Conservation (phyloP, 1,139 yeast species). For the Saccharomyces pastorianus region DNA sequence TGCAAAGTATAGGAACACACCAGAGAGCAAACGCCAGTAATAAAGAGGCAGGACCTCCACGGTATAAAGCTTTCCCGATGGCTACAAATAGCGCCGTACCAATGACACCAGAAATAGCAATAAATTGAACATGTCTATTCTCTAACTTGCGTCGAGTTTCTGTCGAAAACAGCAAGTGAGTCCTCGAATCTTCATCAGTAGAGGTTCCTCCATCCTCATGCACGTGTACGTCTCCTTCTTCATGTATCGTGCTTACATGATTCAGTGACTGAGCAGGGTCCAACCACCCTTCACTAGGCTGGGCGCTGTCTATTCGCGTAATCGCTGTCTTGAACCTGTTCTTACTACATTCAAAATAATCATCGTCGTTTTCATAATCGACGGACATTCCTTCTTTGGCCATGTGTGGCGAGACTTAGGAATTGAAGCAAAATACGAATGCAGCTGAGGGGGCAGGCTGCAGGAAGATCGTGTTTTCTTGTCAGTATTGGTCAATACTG, state of each 20-base stretch:
- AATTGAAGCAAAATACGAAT: not conserved
- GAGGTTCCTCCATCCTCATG: not conserved
- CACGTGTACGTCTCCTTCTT: not conserved
- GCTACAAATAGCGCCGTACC: constrained; percentile 77
- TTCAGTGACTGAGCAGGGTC: not conserved
- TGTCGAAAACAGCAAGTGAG: constrained; percentile 11
- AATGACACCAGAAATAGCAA: constrained; percentile 78
- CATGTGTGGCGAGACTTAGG: not conserved
- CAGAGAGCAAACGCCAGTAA: constrained; percentile 56
- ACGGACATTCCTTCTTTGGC: not conserved
- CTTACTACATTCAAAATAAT: not conserved
- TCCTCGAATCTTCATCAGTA: constrained; percentile 12
- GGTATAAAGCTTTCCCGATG: constrained; percentile 57
- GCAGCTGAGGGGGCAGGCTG: not conserved
- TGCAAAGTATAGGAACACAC: constrained; percentile 54
- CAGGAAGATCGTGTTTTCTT: not conserved
- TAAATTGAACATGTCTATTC: constrained; percentile 63
- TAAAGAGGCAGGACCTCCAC: constrained; percentile 74
- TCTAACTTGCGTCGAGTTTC: constrained; percentile 37
- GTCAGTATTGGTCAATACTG: not conserved
- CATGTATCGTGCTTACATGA: not conserved
- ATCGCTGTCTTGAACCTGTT: not conserved
- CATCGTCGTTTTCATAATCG: not conserved
- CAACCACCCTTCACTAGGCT: not conserved
- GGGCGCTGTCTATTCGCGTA: not conserved